Evolutionary conservation across 371 early-diverging fungal genomes (phyloP).

Genomic region (Actinomortierella wolfii): DNA sequence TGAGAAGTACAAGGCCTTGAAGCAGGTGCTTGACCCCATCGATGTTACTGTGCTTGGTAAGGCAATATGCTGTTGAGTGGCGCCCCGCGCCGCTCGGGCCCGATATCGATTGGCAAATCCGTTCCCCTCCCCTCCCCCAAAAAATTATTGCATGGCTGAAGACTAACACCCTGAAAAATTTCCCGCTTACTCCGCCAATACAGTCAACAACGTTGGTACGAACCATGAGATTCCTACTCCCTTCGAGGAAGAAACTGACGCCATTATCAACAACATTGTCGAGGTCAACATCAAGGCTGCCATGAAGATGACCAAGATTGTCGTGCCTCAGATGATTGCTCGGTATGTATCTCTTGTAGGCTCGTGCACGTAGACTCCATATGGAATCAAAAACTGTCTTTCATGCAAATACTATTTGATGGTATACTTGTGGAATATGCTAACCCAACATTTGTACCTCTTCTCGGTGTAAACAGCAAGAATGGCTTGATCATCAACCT

Average conservation of each 20-base stretch:
- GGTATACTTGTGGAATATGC: constrained; percentile 4
- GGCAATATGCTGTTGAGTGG: neutral
- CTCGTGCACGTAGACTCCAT: neutral
- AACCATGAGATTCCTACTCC: constrained; percentile 88
- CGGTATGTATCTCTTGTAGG: constrained; percentile 13
- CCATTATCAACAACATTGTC: constrained; percentile 74
- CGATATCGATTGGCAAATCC: too few relatives aligned
- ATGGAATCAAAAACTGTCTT: neutral
- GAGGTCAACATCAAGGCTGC: constrained; percentile 89
- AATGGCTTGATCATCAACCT: constrained; percentile 91
- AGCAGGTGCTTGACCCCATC: constrained; percentile 56
- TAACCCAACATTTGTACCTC: neutral
- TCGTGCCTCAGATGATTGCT: constrained; percentile 78
- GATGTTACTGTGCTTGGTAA: constrained; percentile 75
- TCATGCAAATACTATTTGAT: too few relatives aligned
- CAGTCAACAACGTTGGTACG: constrained; percentile 94
- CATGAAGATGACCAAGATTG: constrained; percentile 82
- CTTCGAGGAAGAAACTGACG: constrained; percentile 77
- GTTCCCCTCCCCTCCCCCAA: too few relatives aligned
- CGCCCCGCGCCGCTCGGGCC: too few relatives aligned
- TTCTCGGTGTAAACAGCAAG: constrained; percentile 50
- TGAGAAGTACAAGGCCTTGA: constrained; percentile 72
- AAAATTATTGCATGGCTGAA: neutral
- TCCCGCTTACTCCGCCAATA: constrained; percentile 8
- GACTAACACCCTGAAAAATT: neutral